Base-by-base conservation (phyloP, 208 protist species). In the Leishmania major region DNA sequence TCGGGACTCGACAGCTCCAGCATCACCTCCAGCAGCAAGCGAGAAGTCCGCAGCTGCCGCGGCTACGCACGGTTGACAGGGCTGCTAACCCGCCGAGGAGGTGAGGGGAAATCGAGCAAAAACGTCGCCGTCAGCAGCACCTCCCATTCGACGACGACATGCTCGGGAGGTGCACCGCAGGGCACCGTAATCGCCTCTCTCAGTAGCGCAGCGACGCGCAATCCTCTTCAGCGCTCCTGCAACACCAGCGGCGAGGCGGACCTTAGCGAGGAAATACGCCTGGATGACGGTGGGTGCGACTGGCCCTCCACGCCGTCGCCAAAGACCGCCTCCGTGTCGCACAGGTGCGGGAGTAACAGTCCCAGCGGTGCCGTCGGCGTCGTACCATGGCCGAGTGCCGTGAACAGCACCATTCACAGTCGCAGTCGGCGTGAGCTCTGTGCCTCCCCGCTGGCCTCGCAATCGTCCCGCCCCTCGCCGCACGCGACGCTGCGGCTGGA, bases 261-360 rank as follows among this genome's bases (percentile, higher is more conserved):
- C 22, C 37, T 76, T 11, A 17, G 25, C 17, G 49, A 10, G 13
- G 66, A 76, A 0, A 60, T 80, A 43, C 67, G 47, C 11, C 64
- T 82, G 25, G 83, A 75, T 19, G 66, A 51, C 6, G 78, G 73
- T 62, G 57, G 73, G 47, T 71, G 75, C 83, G 66, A 86, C 70
- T 86, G 82, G 82, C 78, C 82, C n/a, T 28, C 64, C 64, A 73
- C 71, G 72, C 73, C 73, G 1, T 76, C 35, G 19, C 72, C 45
- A 31, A 62, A 11, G 47, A 22, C 45, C 72, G 6, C 15, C 17
- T 43, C 72, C 72, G n/a, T 37, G 19, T 76, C 51, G 15, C 31
- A 59, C 49, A 43, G n/a, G 53, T 31, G 47, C 72, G n/a, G 25
- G 15, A 59, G 49, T 60, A 10, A 25, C 8, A 59, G 43, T 28